Conservation (phyloP, 73 alveolate species). For the Tetrahymena malaccensis region DNA sequence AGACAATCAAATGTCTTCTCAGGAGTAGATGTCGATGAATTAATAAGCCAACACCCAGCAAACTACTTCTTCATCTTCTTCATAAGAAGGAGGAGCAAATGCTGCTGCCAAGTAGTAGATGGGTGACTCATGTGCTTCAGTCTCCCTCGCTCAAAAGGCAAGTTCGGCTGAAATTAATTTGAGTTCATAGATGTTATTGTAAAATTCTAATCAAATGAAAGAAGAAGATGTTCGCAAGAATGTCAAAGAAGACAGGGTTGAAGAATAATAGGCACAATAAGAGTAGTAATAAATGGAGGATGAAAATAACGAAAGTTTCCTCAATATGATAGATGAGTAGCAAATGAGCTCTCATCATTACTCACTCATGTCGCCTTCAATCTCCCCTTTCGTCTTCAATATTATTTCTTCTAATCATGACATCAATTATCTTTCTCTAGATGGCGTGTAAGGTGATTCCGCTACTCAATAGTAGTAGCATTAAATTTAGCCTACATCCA, state of each 20-base stretch:
- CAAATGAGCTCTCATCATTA: neutral
- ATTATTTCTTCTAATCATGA: neutral
- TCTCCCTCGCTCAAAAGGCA: constrained; percentile 3
- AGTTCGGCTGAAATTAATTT: neutral
- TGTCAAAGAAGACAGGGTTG: neutral
- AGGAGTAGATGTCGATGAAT: neutral
- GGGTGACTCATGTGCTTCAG: constrained; percentile 3
- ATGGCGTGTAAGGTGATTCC: neutral
- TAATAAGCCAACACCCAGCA: neutral
- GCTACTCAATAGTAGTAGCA: neutral
- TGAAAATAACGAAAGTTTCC: neutral
- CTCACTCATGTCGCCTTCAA: neutral
- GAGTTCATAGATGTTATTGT: neutral
- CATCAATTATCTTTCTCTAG: neutral
- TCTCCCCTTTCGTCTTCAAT: neutral
- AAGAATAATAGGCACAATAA: neutral
- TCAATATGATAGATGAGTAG: neutral
- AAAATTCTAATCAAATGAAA: neutral
- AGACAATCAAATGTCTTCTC: neutral
- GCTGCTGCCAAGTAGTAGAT: constrained; percentile 2
- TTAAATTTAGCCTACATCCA: neutral
- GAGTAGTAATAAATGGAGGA: neutral
- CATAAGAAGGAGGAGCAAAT: neutral
- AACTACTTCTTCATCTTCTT: neutral
- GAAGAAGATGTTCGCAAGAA: neutral